Evolutionary conservation across 495 filamentous ascomycete genomes (phyloP).

Genomic region (Daldinia bambusicola): DNA sequence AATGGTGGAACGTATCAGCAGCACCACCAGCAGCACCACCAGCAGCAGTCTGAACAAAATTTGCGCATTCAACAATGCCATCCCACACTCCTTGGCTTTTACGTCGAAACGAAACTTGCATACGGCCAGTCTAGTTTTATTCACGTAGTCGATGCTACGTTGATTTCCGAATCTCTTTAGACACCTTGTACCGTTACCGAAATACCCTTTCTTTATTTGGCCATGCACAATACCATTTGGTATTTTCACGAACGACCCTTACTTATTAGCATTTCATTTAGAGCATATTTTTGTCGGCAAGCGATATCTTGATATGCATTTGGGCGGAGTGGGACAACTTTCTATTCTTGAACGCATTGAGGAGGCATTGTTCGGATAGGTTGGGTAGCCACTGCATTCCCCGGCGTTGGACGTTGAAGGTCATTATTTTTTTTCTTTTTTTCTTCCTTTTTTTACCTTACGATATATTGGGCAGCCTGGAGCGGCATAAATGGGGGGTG

Average conservation of each 20-base stretch:
- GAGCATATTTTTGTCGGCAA: conserved; percentile 8
- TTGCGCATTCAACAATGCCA: conserved; percentile 22
- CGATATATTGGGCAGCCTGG: conserved; percentile 19
- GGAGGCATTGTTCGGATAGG: conserved; percentile 28
- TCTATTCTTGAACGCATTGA: conserved; percentile 15
- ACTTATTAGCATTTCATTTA: not conserved
- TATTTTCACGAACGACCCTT: conserved; percentile 5
- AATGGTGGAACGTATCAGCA: conserved; percentile 3
- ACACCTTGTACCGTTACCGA: conserved; percentile 6
- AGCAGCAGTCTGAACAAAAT: conserved; percentile 13
- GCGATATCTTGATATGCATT: conserved; percentile 20
- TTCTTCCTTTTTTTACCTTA: conserved; percentile 9
- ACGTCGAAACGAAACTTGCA: conserved; percentile 1
- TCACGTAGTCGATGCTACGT: conserved; percentile 8
- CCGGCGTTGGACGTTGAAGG: conserved; percentile 27
- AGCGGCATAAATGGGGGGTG: conserved; percentile 11
- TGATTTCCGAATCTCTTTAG: conserved; percentile 18
- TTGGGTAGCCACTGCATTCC: conserved; percentile 33
- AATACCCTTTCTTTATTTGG: conserved; percentile 29
- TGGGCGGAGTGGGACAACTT: conserved; percentile 4
- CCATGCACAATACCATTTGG: conserved; percentile 1
- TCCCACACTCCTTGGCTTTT: conserved; percentile 11
- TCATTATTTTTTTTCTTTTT: conserved; percentile 10
- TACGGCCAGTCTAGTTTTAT: conserved; percentile 8
- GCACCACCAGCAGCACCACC: no score